These are phyloP conservation scores for Penicillium crystallinum DNA, from an alignment of 495 filamentous ascomycete species.

Conservation along the genomic window DNA sequence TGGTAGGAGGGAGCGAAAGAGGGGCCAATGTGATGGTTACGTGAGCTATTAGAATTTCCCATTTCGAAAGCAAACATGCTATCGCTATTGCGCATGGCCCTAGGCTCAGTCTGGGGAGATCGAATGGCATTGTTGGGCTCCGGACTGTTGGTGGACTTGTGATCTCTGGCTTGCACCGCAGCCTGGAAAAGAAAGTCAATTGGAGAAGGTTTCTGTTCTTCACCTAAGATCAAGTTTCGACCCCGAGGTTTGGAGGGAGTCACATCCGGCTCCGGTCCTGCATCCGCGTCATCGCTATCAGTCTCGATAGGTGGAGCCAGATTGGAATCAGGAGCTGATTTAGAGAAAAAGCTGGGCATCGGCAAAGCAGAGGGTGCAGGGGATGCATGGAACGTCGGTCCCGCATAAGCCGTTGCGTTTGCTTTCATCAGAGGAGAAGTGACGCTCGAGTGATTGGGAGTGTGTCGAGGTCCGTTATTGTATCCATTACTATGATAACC, in stretches of 20 bases:
- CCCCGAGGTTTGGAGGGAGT: slow-evolving; percentile 40
- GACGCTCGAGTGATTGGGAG: slow-evolving; percentile 28
- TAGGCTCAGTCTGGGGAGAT: slow-evolving; percentile 37
- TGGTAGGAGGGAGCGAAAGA: slow-evolving; percentile 64
- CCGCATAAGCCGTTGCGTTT: slow-evolving; percentile 65
- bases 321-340: slow-evolving; percentile 59
- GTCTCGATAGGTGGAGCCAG: slow-evolving; percentile 33
- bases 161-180: slow-evolving; percentile 59
- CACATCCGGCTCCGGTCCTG: slow-evolving; percentile 28
- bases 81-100: slow-evolving; percentile 28
- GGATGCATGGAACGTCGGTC: slow-evolving; percentile 91
- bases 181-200: slow-evolving; percentile 86
- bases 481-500: slow-evolving; percentile 14
- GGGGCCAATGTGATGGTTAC: slow-evolving; percentile 50
- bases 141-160: slow-evolving; percentile 37
- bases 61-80: slow-evolving; percentile 65
- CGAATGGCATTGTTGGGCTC: slow-evolving; percentile 34
- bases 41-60: slow-evolving; percentile 42
- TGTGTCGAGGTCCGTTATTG: slow-evolving; percentile 22
- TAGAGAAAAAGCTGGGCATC: slow-evolving; percentile 88
- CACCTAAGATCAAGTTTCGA: slow-evolving; percentile 20
- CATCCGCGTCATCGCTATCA: slow-evolving; percentile 35
- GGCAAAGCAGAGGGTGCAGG: slow-evolving; percentile 90
- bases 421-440: slow-evolving; percentile 47
- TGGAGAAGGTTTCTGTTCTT: slow-evolving; percentile 60